Conservation (phyloP, 2,329 filamentous ascomycete genomes). For the Lasiodiplodia citricola region DNA sequence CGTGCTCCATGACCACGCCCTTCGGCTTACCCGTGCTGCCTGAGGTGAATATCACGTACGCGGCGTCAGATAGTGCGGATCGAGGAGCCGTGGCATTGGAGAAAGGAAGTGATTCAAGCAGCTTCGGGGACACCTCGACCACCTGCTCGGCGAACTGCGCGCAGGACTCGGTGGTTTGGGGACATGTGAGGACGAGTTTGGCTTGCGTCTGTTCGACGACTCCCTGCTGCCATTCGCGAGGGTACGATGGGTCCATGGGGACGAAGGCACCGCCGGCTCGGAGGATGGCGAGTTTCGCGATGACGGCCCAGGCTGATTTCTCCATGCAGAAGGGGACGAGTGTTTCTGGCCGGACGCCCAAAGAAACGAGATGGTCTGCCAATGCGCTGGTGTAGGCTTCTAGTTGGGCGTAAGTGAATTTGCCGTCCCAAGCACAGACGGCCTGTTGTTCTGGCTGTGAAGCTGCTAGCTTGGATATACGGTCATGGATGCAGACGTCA, state of each 20-base stretch:
- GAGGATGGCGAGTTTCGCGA: constrained; percentile 46
- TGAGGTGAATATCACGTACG: constrained; percentile 35
- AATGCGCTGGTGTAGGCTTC: constrained; percentile 35
- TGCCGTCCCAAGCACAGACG: constrained; percentile 40
- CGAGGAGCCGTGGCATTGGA: not conserved
- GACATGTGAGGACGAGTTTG: not conserved
- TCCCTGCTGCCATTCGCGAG: not conserved
- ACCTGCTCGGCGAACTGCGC: not conserved
- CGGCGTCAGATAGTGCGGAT: constrained; percentile 12
- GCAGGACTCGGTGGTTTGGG: not conserved
- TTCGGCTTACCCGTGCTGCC: constrained; percentile 41
- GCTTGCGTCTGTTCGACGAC: not conserved
- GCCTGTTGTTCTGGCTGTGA: constrained; percentile 36
- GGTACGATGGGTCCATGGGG: constrained; percentile 30
- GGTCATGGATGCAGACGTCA: not conserved
- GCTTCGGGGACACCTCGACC: not conserved
- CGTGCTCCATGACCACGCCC: constrained; percentile 41
- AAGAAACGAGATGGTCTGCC: constrained; percentile 37
- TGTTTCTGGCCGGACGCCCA: constrained; percentile 39
- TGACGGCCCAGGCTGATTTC: constrained; percentile 42
- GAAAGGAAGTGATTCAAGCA: not conserved
- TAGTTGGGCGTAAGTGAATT: constrained; percentile 41
- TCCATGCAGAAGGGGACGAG: constrained; percentile 47
- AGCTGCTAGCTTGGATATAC: not conserved
- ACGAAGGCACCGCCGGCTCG: constrained; percentile 36